phyloP scores from a whole-genome alignment of 805 yeast species.

The Huiozyma naganishii region DNA sequence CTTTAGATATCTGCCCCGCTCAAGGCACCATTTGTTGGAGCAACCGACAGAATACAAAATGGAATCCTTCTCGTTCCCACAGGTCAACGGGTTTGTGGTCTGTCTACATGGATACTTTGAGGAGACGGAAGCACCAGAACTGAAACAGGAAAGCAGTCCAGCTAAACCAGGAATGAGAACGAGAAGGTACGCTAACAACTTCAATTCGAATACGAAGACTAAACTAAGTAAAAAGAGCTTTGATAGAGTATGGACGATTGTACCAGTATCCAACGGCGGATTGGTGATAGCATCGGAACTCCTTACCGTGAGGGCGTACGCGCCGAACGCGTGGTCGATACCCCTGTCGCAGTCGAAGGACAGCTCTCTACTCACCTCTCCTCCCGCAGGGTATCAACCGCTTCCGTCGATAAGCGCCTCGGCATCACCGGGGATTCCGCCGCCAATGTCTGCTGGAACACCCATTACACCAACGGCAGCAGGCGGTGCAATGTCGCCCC shows the following conservation, averaged over 20 bases:
- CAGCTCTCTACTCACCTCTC: not conserved
- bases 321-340: slow-evolving; percentile 48
- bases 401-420: not conserved
- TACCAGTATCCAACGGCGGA: slow-evolving; percentile 52
- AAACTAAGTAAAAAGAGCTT: slow-evolving; percentile 58
- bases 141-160: slow-evolving; percentile 6
- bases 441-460: not conserved
- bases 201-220: slow-evolving; percentile 19
- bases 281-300: slow-evolving; percentile 78
- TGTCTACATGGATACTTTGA: slow-evolving; percentile 76
- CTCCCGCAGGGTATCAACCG: slow-evolving; percentile 2
- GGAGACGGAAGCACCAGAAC: slow-evolving; percentile 49
- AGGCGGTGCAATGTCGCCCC: not conserved
- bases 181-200: slow-evolving; percentile 21
- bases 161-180: slow-evolving; percentile 6
- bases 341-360: not conserved
- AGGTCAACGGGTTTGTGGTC: slow-evolving; percentile 66
- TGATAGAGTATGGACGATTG: slow-evolving; percentile 73
- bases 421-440: no score
- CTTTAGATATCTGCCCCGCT: slow-evolving; percentile 63
- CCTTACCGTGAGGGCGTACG: slow-evolving; percentile 52
- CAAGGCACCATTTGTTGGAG: slow-evolving; percentile 58
- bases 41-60: slow-evolving; percentile 60
- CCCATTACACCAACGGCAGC: not conserved
- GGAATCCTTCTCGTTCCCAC: slow-evolving; percentile 65